Conservation (phyloP, 2,329 filamentous ascomycete species). For the Arthrinium phaeospermum region DNA sequence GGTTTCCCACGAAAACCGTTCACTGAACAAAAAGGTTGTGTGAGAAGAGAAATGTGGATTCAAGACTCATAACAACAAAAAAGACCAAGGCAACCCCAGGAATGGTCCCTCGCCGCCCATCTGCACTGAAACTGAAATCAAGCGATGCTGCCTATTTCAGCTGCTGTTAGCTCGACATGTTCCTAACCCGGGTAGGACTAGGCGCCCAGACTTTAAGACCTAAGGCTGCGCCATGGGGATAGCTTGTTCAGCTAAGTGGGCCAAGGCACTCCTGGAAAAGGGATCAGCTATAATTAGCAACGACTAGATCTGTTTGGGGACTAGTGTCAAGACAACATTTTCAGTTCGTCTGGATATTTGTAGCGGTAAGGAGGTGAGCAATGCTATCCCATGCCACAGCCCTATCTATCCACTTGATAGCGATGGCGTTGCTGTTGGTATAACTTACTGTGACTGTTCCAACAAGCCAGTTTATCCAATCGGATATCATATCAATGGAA, state of each 20-base stretch:
- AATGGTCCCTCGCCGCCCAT: background rate
- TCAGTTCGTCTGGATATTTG: background rate
- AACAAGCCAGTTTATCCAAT: too few relatives aligned
- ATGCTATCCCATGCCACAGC: background rate
- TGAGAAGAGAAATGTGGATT: background rate
- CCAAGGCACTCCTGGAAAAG: background rate
- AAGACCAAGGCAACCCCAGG: background rate
- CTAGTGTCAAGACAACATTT: background rate
- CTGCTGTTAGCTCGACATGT: background rate
- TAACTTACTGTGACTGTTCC: too few relatives aligned
- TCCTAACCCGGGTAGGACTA: background rate
- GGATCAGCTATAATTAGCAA: background rate
- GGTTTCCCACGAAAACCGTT: background rate
- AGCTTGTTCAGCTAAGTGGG: constrained; percentile 1
- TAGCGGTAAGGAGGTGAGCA: background rate
- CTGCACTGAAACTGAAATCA: background rate
- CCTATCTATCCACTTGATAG: background rate
- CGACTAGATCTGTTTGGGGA: background rate
- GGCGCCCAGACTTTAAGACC: background rate
- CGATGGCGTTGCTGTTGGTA: too few relatives aligned
- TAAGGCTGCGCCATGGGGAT: background rate
- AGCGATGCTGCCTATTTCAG: constrained; percentile 4
- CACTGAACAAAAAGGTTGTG: too few relatives aligned
- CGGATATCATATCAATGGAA: too few relatives aligned
- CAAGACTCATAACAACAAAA: background rate